Evolutionary conservation across 352 stramenopile species (phyloP).

Genomic region (Phytophthora sansomeana): DNA sequence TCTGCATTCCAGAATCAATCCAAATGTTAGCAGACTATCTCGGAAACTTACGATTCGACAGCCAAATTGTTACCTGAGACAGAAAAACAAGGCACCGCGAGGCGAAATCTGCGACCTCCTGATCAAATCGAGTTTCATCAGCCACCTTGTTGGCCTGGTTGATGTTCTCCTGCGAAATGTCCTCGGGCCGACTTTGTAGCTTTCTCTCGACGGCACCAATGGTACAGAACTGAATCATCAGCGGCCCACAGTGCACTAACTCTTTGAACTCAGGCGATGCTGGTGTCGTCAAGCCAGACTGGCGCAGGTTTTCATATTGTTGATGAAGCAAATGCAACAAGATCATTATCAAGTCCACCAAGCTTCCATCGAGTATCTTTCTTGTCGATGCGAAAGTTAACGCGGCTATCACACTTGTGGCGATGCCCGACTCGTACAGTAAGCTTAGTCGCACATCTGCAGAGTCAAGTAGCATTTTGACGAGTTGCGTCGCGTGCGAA

Average conservation of each 20-base stretch:
- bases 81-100: conserved; percentile 69
- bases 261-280: conserved; percentile 39
- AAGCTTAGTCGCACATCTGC: conserved; percentile 14
- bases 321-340: conserved; percentile 48
- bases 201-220: conserved; percentile 2
- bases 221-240: conserved; percentile 52
- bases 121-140: not conserved
- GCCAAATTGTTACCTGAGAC: conserved; percentile 54
- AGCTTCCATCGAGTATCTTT: conserved; percentile 7
- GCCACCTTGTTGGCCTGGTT: not conserved
- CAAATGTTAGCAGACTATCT: not conserved
- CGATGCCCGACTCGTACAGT: conserved; percentile 50
- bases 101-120: conserved; percentile 43
- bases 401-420: conserved; percentile 25
- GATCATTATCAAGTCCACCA: conserved; percentile 45
- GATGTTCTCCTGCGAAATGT: conserved; percentile 10
- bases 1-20: conserved; percentile 36
- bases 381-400: conserved; percentile 36
- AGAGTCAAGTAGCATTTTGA: conserved; percentile 45
- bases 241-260: conserved; percentile 33
- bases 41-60: not conserved
- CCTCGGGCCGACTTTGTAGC: conserved; percentile 18
- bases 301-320: conserved; percentile 39
- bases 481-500: conserved; percentile 43
- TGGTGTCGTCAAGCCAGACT: not conserved